These are phyloP conservation scores for Ceratocystis diversiconidia DNA, from an alignment of 2,329 filamentous ascomycete genomes.

Conservation along the genomic window DNA sequence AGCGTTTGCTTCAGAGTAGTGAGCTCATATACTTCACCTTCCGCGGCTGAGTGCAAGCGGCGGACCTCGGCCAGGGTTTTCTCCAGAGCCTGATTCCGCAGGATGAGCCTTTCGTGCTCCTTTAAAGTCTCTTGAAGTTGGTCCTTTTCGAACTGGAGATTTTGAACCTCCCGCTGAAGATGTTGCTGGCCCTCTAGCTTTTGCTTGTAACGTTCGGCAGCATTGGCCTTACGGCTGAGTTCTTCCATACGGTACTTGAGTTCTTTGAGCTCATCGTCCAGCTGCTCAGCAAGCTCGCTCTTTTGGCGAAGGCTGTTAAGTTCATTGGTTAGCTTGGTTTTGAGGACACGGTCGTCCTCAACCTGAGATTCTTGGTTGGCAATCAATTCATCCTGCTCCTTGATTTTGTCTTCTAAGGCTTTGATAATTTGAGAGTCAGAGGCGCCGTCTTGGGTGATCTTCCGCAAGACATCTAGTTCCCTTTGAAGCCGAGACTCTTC, in stretches of 20 bases:
- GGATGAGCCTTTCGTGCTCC: constrained; percentile 25
- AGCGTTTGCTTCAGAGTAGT: constrained; percentile 33
- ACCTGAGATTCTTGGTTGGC: constrained; percentile 53
- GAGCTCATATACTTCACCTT: constrained; percentile 22
- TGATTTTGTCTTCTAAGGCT: constrained; percentile 41
- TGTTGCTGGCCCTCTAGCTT: constrained; percentile 44
- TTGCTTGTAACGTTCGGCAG: constrained; percentile 46
- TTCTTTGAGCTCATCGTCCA: constrained; percentile 46
- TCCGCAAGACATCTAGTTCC: constrained; percentile 37
- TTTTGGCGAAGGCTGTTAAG: constrained; percentile 33
- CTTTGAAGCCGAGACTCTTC: constrained; percentile 45
- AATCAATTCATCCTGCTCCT: constrained; percentile 58
- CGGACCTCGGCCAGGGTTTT: constrained; percentile 26
- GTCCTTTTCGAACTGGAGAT: constrained; percentile 40
- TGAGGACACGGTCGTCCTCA: constrained; percentile 36
- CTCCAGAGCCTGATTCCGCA: constrained; percentile 27
- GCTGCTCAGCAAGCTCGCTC: constrained; percentile 35
- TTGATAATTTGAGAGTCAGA: constrained; percentile 38
- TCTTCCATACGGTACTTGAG: constrained; percentile 45
- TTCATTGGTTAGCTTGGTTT: constrained; percentile 34
- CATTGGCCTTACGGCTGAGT: constrained; percentile 48
- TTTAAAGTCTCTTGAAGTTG: constrained; percentile 36
- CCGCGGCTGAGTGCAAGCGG: constrained; percentile 19
- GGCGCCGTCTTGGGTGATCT: constrained; percentile 38
- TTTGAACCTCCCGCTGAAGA: constrained; percentile 41